Conservation (phyloP, 257 asterid species). For the Fraxinus pennsylvanica region DNA sequence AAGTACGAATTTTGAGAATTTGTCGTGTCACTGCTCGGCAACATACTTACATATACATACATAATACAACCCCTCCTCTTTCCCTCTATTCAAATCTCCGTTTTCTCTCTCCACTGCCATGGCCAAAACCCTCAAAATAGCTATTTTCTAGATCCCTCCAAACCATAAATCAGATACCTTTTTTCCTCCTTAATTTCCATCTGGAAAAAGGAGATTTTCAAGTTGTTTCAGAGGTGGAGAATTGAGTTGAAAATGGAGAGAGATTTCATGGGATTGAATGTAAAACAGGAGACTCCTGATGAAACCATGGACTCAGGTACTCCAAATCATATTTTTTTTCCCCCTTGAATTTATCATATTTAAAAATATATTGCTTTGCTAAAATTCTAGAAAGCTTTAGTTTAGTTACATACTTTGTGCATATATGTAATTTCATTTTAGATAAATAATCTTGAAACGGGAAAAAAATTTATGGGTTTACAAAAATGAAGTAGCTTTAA, state of each 20-base stretch:
- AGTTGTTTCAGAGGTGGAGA: not conserved
- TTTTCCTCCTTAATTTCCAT: not conserved
- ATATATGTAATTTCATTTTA: not conserved
- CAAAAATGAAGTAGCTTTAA: not conserved
- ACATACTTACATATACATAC: not conserved
- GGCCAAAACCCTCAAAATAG: slow-evolving; percentile 13
- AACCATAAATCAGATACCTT: not conserved
- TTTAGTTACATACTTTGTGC: not conserved
- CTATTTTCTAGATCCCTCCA: not conserved
- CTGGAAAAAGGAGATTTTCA: not conserved
- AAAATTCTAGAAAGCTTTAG: not conserved
- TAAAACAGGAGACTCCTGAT: slow-evolving; percentile 60
- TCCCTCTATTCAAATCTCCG: slow-evolving; percentile 11
- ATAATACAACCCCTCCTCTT: not conserved
- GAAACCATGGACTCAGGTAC: slow-evolving; percentile 54
- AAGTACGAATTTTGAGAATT: not conserved
- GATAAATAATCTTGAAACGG: not conserved
- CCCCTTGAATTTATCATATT: slow-evolving; percentile 7
- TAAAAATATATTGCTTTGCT: not conserved
- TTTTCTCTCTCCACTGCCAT: slow-evolving; percentile 23
- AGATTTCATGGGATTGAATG: slow-evolving; percentile 73
- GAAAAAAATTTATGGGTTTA: not conserved
- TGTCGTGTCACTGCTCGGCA: not conserved
- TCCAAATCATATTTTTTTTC: not conserved
- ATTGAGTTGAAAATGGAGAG: slow-evolving; percentile 48